A percentile compares a stretch with the other conserved stretches of the same genome.
These are phyloP conservation scores for Citrus trifoliata DNA, from an alignment of 345 rosid genomes.

Conservation along the genomic window DNA sequence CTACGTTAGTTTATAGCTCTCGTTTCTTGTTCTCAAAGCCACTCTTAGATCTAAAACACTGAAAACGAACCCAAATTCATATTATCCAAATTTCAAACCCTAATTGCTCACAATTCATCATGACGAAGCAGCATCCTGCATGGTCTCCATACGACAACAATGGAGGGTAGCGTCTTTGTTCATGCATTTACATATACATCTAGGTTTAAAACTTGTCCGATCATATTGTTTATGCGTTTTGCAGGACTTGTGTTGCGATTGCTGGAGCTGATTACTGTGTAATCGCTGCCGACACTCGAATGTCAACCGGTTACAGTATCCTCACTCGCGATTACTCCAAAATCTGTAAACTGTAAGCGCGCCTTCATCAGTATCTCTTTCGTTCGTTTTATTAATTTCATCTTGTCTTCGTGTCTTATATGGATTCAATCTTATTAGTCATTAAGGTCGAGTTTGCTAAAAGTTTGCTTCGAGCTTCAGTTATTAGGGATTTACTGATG, in stretches of 20 bases:
- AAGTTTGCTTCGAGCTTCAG: neutral
- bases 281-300: conserved; percentile 92
- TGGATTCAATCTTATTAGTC: neutral
- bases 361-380: neutral
- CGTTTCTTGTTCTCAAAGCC: conserved; percentile 38
- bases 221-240: neutral
- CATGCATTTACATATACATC: neutral
- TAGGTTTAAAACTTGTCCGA: neutral
- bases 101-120: conserved; percentile 22
- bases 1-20: neutral
- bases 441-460: neutral
- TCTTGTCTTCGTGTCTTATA: neutral
- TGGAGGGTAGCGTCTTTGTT: conserved; percentile 67
- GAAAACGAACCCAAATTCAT: neutral
- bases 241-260: conserved; percentile 86
- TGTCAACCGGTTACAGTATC: conserved; percentile 91
- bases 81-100: conserved; percentile 2
- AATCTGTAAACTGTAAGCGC: conserved; percentile 69
- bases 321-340: conserved; percentile 92
- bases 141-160: conserved; percentile 97
- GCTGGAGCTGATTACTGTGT: conserved; percentile 97
- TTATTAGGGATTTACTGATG: conserved; percentile 6
- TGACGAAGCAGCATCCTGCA: conserved; percentile 78
- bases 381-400: neutral
- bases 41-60: conserved; percentile 23